Evolutionary conservation across 148 eudicot genomes (phyloP).

Genomic region (Fagopyrum homotropicum): DNA sequence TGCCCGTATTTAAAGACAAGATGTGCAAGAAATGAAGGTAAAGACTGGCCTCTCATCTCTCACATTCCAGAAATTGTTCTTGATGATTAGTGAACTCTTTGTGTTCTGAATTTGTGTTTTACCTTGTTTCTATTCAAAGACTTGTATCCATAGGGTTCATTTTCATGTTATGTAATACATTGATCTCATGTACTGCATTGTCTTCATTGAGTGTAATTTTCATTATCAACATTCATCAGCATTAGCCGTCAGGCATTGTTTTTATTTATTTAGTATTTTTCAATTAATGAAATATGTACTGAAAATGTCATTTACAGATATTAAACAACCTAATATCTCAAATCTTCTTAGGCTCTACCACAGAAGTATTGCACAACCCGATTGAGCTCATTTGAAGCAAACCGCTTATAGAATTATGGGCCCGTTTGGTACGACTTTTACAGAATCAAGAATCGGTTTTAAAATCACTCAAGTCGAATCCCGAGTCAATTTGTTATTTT

Average conservation of each 20-base stretch:
- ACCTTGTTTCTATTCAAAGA: neutral
- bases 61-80: constrained; percentile 2
- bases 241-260: neutral
- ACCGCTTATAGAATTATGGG: too few species aligned
- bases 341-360: too few species aligned
- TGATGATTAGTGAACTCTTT: neutral
- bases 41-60: constrained; percentile 11
- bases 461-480: too few species aligned
- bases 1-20: constrained; percentile 2
- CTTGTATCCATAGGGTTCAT: neutral
- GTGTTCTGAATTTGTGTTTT: neutral
- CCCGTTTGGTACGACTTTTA: too few species aligned
- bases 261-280: neutral
- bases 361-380: too few species aligned
- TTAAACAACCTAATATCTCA: too few species aligned
- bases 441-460: too few species aligned
- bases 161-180: neutral
- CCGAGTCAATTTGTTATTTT: too few species aligned
- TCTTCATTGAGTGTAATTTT: neutral
- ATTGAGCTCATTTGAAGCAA: too few species aligned
- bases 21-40: constrained; percentile 9
- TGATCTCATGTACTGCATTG: neutral
- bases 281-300: too few species aligned
- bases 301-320: too few species aligned
- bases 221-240: neutral